Evolutionary conservation across 257 asterid species (phyloP).

Genomic region (Jacaranda mimosifolia): DNA sequence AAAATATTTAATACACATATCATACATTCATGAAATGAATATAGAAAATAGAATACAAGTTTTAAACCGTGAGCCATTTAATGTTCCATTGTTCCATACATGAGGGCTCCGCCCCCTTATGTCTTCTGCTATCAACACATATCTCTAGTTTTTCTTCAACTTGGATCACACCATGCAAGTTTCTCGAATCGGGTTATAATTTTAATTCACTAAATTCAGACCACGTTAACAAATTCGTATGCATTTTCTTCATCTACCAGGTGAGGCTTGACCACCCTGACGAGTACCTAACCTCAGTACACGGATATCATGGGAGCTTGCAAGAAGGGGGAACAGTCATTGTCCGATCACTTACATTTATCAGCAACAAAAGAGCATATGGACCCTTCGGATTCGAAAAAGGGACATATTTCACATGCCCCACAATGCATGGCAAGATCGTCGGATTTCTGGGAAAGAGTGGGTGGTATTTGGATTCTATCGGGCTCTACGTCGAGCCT

Average conservation of each 20-base stretch:
- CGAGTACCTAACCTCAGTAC: slow-evolving; percentile 69
- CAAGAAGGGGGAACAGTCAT: slow-evolving; percentile 61
- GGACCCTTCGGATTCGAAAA: slow-evolving; percentile 76
- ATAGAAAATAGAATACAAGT: too few species aligned
- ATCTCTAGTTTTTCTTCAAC: too few species aligned
- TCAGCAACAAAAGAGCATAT: slow-evolving; percentile 63
- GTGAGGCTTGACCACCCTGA: slow-evolving; percentile 69
- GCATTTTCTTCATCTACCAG: slow-evolving; percentile 40
- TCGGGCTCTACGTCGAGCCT: slow-evolving; percentile 74
- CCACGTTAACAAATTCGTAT: background rate
- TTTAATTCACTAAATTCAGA: background rate
- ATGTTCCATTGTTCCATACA: too few species aligned
- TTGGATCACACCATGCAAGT: too few species aligned
- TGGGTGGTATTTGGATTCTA: slow-evolving; percentile 76
- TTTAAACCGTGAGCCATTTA: too few species aligned
- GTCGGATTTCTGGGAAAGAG: slow-evolving; percentile 80
- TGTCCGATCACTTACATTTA: slow-evolving; percentile 68
- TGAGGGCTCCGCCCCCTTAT: too few species aligned
- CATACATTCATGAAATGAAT: too few species aligned
- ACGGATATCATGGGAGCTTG: slow-evolving; percentile 71
- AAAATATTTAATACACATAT: too few species aligned
- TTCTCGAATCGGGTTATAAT: too few species aligned
- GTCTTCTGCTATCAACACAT: too few species aligned
- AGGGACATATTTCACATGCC: slow-evolving; percentile 67
- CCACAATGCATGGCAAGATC: slow-evolving; percentile 60